Evolutionary conservation across 768 basidiomycete genomes (phyloP), one percentile per base, ranked within the genome.

Genomic region (Lentinula detonsa): DNA sequence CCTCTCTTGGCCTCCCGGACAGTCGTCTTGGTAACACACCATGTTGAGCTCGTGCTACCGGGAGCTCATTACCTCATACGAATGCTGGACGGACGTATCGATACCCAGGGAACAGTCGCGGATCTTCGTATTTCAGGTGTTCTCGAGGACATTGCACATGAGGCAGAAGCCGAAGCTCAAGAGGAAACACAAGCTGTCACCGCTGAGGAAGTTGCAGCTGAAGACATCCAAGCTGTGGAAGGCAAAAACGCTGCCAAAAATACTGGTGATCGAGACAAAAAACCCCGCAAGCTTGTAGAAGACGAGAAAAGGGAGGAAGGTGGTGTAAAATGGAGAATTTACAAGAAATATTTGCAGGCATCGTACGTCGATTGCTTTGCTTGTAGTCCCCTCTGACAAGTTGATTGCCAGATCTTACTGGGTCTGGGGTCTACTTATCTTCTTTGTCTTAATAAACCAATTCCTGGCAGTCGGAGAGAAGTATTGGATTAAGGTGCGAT

Each of bases 251-350:
- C 67, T 10, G 65, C 69, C 1, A 68, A 71, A 53, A 68, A 72
- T 1, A 68, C 66, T 5, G 72, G 69, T 23, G 72, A 68, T 10
- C 7, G n/a, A 13, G 2, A 4, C 21, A 92, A 86, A 73, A 89
- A 85, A 63, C 87, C 90, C 0, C 74, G 86, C 33, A 89, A 91
- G 66, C 73, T 93, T 10, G 72, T 93, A 60, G 86, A 92, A 68
- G 92, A 93, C 52, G 92, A 95, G 68, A 87, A 91, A 61, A 71
- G 92, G 48, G 90, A 90, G 63, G 80, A 80, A 1, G 94, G 93
- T 0, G 85, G 87, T 40, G 93, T 95, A 34, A 91, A 91, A 67
- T 93, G 90, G 88, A 72, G 74, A 1, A 78, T 87, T 35, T 87
- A 87, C 61, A 81, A 84, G 11, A 76, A 82, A 5, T 91, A 95